Evolutionary conservation across 768 basidiomycete species (phyloP).

Genomic region (Candolleomyces aberdarensis): DNA sequence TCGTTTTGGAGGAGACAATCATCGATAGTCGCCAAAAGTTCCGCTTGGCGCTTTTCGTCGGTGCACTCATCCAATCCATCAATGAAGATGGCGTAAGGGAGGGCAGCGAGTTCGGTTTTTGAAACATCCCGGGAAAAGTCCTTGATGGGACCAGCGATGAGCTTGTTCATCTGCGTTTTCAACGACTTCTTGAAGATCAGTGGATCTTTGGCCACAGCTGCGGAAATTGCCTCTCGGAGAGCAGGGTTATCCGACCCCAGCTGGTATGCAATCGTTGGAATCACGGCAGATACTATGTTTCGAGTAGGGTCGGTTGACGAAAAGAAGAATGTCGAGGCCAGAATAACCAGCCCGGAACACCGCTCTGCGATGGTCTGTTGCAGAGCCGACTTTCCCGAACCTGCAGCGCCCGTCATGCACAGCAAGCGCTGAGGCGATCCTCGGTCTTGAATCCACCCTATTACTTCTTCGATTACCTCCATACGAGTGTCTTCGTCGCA

Average conservation of each 20-base stretch:
- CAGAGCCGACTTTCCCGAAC: constrained; percentile 4
- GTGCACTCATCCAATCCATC: constrained; percentile 13
- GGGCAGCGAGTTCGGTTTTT: not conserved
- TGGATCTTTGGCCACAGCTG: not conserved
- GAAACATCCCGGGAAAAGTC: not conserved
- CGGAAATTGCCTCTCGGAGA: not conserved
- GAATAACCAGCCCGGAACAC: not conserved
- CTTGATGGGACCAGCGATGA: constrained; percentile 2
- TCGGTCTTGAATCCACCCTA: too few species aligned
- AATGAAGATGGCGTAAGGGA: constrained; percentile 1
- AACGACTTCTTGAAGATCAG: not conserved
- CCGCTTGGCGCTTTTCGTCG: constrained; percentile 4
- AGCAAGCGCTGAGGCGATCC: too few species aligned
- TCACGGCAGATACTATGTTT: not conserved
- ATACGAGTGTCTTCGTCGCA: too few species aligned
- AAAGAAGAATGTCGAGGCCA: constrained; percentile 4
- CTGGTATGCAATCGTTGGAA: constrained; percentile 12
- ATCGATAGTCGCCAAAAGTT: constrained; percentile 5
- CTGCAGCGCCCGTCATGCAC: too few species aligned
- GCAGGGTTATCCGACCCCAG: not conserved
- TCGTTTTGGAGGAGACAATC: not conserved
- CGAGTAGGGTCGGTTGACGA: not conserved
- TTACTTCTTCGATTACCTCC: too few species aligned
- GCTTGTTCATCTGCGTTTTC: constrained; percentile 4
- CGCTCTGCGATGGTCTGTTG: not conserved